These are phyloP conservation scores for Lactarius tabidus DNA, from an alignment of 768 basidiomycete species.

Conservation along the genomic window DNA sequence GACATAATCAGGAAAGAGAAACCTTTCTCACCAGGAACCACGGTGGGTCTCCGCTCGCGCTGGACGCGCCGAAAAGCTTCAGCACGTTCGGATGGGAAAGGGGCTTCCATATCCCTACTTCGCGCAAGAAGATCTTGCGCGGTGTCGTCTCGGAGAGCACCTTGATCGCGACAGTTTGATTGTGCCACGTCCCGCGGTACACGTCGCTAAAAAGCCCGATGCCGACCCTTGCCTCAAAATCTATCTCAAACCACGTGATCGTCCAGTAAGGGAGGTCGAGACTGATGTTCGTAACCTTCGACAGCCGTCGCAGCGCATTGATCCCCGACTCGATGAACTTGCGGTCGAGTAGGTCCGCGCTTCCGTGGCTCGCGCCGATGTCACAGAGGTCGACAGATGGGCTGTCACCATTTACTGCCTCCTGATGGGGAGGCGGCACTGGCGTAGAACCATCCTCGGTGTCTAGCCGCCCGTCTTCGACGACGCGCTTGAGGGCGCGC, in stretches of 20 bases:
- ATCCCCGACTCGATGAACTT: constrained; percentile 71
- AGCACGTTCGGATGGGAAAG: constrained; percentile 68
- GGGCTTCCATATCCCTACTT: constrained; percentile 68
- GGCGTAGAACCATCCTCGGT: no score
- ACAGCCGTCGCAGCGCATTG: constrained; percentile 60
- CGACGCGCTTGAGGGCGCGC: no score
- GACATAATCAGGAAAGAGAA: constrained; percentile 25
- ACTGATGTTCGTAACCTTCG: constrained; percentile 33
- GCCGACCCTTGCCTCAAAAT: constrained; percentile 63
- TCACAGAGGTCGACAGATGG: not conserved
- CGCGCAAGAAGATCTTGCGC: constrained; percentile 59
- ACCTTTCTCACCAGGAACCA: constrained; percentile 53
- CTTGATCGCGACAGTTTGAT: constrained; percentile 64
- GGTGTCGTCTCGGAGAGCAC: constrained; percentile 60
- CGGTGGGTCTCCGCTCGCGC: constrained; percentile 60
- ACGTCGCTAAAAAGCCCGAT: constrained; percentile 77
- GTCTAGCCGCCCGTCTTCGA: no score
- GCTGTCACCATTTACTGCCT: not conserved
- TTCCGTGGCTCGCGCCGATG: constrained; percentile 9
- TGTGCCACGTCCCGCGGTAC: constrained; percentile 71
- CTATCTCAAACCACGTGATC: constrained; percentile 77
- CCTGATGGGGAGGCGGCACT: no score
- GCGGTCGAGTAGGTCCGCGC: constrained; percentile 51
- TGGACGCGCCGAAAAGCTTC: constrained; percentile 73
- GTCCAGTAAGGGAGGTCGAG: constrained; percentile 63